A percentile compares a stretch with the other conserved stretches of the same genome.
phyloP scores from a whole-genome alignment of 305 asterid genomes.

The Fraxinus sp. region DNA sequence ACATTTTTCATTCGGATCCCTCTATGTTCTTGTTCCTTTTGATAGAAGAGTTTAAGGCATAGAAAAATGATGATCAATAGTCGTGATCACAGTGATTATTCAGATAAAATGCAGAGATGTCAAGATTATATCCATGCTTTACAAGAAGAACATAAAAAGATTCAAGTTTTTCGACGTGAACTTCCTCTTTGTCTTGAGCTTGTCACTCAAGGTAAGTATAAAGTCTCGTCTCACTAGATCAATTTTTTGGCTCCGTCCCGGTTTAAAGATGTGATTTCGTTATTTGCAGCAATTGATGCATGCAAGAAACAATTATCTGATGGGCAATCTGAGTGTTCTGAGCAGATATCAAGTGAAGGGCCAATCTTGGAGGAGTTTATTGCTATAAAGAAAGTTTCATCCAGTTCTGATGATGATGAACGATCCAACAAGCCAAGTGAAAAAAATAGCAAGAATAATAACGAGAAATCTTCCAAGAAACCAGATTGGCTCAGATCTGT shows the following conservation, averaged over 20 bases:
- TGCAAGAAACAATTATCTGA: slow-evolving; percentile 64
- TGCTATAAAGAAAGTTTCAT: slow-evolving; percentile 56
- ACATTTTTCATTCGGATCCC: slow-evolving; percentile 38
- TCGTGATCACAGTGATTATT: slow-evolving; percentile 27
- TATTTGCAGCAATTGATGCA: slow-evolving; percentile 63
- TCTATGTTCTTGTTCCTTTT: slow-evolving; percentile 27
- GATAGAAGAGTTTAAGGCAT: background rate
- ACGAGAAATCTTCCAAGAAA: slow-evolving; percentile 40
- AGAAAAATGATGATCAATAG: slow-evolving; percentile 35
- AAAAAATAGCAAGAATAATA: slow-evolving; percentile 20
- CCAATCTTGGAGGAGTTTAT: slow-evolving; percentile 82
- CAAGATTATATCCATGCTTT: slow-evolving; percentile 43
- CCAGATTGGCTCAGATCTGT: slow-evolving; percentile 97
- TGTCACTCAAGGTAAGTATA: slow-evolving; percentile 67
- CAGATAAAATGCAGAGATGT: background rate
- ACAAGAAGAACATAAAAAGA: slow-evolving; percentile 68
- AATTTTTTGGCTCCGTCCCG: background rate
- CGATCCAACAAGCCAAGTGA: slow-evolving; percentile 25
- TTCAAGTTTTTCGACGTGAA: slow-evolving; percentile 81
- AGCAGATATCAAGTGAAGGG: slow-evolving; percentile 60
- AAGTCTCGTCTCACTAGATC: background rate
- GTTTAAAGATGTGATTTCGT: background rate
- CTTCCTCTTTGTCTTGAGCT: slow-evolving; percentile 90
- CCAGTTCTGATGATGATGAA: slow-evolving; percentile 31
- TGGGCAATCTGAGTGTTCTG: slow-evolving; percentile 67